Evolutionary conservation across 2,329 filamentous ascomycete species (phyloP).

Genomic region (Paramyrothecium roridum): DNA sequence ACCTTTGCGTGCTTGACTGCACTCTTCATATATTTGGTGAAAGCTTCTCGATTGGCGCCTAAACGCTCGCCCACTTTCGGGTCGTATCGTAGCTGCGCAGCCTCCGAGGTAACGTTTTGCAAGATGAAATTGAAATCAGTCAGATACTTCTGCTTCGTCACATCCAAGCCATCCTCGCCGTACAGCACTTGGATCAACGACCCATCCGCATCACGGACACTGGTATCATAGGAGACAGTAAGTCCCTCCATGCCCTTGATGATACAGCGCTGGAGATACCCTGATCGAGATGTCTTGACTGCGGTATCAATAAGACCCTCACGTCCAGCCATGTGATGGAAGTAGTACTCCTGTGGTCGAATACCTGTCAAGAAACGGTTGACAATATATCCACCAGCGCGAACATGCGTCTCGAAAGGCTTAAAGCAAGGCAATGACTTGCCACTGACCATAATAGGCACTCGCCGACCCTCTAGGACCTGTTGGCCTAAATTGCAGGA

Average conservation of each 20-base stretch:
- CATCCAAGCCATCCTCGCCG: slow-evolving; percentile 92
- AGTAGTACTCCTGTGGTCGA: slow-evolving; percentile 96
- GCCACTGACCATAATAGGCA: slow-evolving; percentile 96
- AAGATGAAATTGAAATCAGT: slow-evolving; percentile 87
- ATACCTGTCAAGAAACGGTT: slow-evolving; percentile 98
- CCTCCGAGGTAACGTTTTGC: slow-evolving; percentile 78
- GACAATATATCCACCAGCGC: slow-evolving; percentile 90
- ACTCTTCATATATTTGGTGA: slow-evolving; percentile 77
- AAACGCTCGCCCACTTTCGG: slow-evolving; percentile 43
- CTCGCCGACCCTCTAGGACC: slow-evolving; percentile 89
- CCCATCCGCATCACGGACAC: slow-evolving; percentile 90
- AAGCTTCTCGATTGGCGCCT: slow-evolving; percentile 52
- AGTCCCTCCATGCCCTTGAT: slow-evolving; percentile 99
- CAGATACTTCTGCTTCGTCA: slow-evolving; percentile 90
- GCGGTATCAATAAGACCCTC: slow-evolving; percentile 98
- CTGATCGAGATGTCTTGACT: slow-evolving; percentile 95
- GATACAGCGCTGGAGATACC: slow-evolving; percentile 92
- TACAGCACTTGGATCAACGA: slow-evolving; percentile 94
- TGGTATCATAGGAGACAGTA: slow-evolving; percentile 87
- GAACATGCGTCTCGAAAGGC: slow-evolving; percentile 83
- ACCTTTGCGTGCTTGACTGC: slow-evolving; percentile 69
- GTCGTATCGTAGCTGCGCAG: slow-evolving; percentile 70
- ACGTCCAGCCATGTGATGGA: slow-evolving; percentile 98
- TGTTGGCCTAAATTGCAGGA: slow-evolving; percentile 97
- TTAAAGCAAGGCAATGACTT: slow-evolving; percentile 94